Percentiles rank a stretch among this genome's conserved stretches.
These are phyloP conservation scores for Trypanosoma grayi DNA, from an alignment of 208 protist genomes.

Conservation along the genomic window DNA sequence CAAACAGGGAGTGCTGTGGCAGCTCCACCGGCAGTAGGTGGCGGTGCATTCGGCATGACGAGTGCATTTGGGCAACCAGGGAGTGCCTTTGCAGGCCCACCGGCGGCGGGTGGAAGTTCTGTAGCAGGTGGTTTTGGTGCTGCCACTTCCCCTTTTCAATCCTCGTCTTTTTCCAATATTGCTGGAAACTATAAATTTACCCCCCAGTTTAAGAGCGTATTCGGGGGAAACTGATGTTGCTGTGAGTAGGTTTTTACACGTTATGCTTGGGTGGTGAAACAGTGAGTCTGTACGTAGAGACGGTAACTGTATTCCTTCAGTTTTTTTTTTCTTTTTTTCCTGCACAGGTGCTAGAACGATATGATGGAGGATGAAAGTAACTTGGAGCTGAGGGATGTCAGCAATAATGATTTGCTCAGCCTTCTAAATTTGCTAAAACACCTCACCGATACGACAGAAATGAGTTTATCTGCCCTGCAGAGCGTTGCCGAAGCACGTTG, in stretches of 20 bases:
- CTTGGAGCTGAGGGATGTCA: constrained; percentile 22
- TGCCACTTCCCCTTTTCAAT: constrained; percentile 27
- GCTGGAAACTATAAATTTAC: constrained; percentile 39
- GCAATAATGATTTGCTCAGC: constrained; percentile 19
- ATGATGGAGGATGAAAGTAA: constrained; percentile 12
- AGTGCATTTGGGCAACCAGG: constrained; percentile 10
- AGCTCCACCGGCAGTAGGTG: no score
- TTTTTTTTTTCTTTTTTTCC: constrained; percentile 13
- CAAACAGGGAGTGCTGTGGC: no score
- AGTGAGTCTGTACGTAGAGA: not conserved
- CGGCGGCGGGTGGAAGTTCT: not conserved
- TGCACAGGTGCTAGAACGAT: not conserved
- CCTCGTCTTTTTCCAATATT: constrained; percentile 38
- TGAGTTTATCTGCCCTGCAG: constrained; percentile 14
- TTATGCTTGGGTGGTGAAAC: not conserved
- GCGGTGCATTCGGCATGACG: no score
- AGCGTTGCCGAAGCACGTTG: constrained; percentile 27
- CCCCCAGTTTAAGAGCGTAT: constrained; percentile 42
- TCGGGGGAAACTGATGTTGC: constrained; percentile 20
- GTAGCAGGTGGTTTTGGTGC: constrained; percentile 8
- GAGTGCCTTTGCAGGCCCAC: constrained; percentile 9
- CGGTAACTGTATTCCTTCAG: not conserved
- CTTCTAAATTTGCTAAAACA: constrained; percentile 34
- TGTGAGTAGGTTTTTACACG: not conserved
- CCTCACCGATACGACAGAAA: constrained; percentile 28